Evolutionary conservation across 1,284 basidiomycete genomes (phyloP), one percentile per base, ranked within the genome.

Genomic region (Fereydounia khargensis): DNA sequence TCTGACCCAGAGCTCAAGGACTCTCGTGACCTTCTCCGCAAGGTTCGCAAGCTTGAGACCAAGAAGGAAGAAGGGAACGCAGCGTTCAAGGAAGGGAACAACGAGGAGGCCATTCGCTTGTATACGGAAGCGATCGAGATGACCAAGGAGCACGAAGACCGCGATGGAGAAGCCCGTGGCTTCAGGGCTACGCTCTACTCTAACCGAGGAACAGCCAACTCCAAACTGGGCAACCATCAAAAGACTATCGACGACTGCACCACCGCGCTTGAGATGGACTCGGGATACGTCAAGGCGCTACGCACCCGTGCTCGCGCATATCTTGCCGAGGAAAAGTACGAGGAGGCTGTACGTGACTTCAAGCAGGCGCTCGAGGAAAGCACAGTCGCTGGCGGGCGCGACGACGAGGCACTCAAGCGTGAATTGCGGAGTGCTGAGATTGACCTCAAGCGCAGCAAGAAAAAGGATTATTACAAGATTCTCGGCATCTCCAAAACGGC

Each of bases 21-120:
- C 7, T 89, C 89, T 0, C 82, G 85, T 64, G 82, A 80, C 47
- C 77, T 91, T 40, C 80, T 90, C 42, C 86, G 85, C 70, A 83
- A 87, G 14, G 81, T 87, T 18, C 86, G 86, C 66, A 85, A 86
- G 35, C 83, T 92, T 11, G 88, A 92, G 59, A 78, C 83, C 40
- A 76, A 87, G 36, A 92, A 92, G 70, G 88, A 91, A 53, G 87
- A 88, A 57, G 89, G 89, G 0, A 92, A 92, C 65, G 70, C 75
- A 0, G 81, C 83, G 1, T 92, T 92, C 79, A 91, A 91, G 76
- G 49, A 73, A 0, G 81, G 81, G 1, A 79, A 80, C 47, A 77
- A 84, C 24, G 65, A 81, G 23, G 84, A 86, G 31, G 90, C 90
- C 0, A 77, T 86, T 2, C 79, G 81, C 5, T 84, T 82, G 65